Percentiles rank a stretch among this genome's conserved stretches.
Conservation (phyloP, 1,139 yeast species). For the Magnusiomyces sp. region DNA sequence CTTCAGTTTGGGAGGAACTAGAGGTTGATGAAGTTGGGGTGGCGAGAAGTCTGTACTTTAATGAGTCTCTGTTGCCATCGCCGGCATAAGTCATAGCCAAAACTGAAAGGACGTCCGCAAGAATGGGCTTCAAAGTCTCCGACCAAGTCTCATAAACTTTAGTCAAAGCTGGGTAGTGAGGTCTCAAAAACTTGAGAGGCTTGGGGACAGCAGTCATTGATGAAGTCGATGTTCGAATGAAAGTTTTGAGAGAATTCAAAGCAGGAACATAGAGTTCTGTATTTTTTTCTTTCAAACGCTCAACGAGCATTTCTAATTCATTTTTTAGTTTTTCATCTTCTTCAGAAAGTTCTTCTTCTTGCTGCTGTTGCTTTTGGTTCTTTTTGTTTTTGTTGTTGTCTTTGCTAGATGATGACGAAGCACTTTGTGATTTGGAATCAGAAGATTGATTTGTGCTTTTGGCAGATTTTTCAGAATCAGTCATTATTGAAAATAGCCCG, state of each 20-base stretch:
- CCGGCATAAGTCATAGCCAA: conserved; percentile 93
- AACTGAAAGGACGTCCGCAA: conserved; percentile 86
- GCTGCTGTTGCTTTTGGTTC: conserved; percentile 32
- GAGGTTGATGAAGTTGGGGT: conserved; percentile 7
- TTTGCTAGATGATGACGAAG: conserved; percentile 4
- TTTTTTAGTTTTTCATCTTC: conserved; percentile 86
- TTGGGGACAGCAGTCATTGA: conserved; percentile 99
- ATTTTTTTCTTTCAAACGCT: conserved; percentile 52
- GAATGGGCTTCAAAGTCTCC: conserved; percentile 34
- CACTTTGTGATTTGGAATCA: neutral
- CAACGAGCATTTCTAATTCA: conserved; percentile 82
- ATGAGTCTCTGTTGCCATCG: conserved; percentile 70
- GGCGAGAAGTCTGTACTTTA: conserved; percentile 71
- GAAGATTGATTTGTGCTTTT: too few relatives aligned
- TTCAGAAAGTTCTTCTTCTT: conserved; percentile 80
- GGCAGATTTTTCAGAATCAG: too few relatives aligned
- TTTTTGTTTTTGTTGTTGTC: conserved; percentile 14
- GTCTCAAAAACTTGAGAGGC: conserved; percentile 90
- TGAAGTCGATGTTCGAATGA: conserved; percentile 86
- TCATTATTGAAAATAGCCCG: too few relatives aligned
- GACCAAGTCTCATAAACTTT: conserved; percentile 64
- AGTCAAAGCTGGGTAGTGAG: conserved; percentile 64
- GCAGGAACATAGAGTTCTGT: conserved; percentile 47
- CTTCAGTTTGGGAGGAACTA: neutral
- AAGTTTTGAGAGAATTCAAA: conserved; percentile 59